These are phyloP conservation scores for Magnolia changhungtana DNA, from an alignment of 164 flowering plant species.

Conservation along the genomic window DNA sequence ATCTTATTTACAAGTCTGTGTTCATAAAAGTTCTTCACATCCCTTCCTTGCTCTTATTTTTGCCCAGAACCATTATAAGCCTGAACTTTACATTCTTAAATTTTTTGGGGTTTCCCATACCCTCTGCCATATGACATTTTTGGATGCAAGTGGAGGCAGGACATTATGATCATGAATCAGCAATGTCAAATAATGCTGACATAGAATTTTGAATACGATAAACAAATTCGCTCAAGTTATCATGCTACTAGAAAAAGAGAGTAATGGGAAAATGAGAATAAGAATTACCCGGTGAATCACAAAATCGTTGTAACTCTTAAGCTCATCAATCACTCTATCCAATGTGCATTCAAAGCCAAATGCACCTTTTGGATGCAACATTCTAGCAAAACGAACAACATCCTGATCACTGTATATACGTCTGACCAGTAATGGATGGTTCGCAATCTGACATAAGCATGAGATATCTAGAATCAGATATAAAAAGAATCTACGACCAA, in stretches of 20 bases:
- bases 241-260: background rate
- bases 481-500: background rate
- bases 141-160: no score
- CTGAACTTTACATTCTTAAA: no score
- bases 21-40: no score
- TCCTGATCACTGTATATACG: constrained; percentile 78
- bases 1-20: no score
- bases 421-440: constrained; percentile 93
- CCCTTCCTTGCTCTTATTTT: no score
- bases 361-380: constrained; percentile 74
- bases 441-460: constrained; percentile 67
- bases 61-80: no score
- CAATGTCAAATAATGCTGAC: no score
- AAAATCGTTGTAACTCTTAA: constrained; percentile 82
- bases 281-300: constrained; percentile 72
- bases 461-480: constrained; percentile 13
- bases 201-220: background rate
- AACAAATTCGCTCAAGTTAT: background rate
- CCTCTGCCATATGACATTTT: no score
- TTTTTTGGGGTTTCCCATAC: no score
- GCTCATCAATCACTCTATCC: constrained; percentile 81
- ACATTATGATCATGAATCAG: no score
- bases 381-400: constrained; percentile 69
- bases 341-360: constrained; percentile 87
- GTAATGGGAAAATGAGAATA: constrained; percentile 4